A percentile compares a stretch with the other conserved stretches of the same genome.
phyloP scores from a whole-genome alignment of 1,284 basidiomycete species.

The Exsudoporus floridanus region DNA sequence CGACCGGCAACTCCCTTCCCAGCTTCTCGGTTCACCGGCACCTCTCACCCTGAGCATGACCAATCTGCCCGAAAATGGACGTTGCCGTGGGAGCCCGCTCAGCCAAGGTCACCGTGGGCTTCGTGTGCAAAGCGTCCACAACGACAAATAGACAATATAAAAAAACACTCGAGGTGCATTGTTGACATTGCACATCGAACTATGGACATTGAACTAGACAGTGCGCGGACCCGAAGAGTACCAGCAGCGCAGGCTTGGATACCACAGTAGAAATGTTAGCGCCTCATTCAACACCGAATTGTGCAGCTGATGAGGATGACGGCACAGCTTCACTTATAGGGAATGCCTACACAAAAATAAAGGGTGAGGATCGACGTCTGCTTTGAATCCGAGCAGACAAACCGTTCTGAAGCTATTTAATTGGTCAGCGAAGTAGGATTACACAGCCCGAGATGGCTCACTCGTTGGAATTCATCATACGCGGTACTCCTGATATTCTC shows the following conservation, averaged over 20 bases:
- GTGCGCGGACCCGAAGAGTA: background rate
- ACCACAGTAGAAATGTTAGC: background rate
- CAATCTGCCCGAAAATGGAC: no score
- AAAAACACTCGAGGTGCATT: background rate
- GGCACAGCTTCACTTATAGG: conserved; percentile 44
- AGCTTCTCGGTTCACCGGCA: no score
- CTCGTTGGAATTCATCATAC: conserved; percentile 91
- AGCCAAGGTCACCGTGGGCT: no score
- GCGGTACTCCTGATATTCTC: conserved; percentile 91
- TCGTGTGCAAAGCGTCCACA: no score
- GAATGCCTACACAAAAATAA: conserved; percentile 42
- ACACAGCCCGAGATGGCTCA: conserved; percentile 38
- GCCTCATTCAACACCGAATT: background rate
- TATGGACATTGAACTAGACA: conserved; percentile 4
- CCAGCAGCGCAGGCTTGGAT: background rate
- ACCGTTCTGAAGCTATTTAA: conserved; percentile 54
- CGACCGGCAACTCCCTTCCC: no score
- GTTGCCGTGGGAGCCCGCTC: no score
- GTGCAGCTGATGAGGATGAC: background rate
- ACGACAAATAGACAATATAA: no score
- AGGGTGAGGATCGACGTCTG: conserved; percentile 4
- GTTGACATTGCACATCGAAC: background rate
- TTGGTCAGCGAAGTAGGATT: conserved; percentile 14
- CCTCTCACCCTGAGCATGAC: no score
- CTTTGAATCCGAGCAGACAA: conserved; percentile 12